Percentiles rank a stretch among this genome's conserved stretches.
Evolutionary conservation across 495 filamentous ascomycete species (phyloP).

Genomic region (Aeminium ludgeri): DNA sequence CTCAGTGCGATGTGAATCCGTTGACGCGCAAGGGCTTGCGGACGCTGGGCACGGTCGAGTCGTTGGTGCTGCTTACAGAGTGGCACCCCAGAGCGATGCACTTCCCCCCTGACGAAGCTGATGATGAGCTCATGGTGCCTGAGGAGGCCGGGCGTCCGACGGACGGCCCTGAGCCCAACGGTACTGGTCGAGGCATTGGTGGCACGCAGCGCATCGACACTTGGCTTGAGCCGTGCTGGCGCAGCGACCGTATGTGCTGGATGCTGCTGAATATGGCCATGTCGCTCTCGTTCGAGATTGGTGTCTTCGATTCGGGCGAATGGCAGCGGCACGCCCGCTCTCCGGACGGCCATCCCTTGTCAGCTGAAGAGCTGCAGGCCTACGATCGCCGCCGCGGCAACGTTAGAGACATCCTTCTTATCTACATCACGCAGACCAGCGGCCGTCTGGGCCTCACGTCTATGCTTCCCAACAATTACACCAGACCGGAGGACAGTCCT

Average conservation of each 20-base stretch:
- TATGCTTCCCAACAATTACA: constrained; percentile 51
- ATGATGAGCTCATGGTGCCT: constrained; percentile 38
- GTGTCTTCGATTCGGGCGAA: constrained; percentile 77
- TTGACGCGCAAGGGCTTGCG: constrained; percentile 52
- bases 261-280: constrained; percentile 87
- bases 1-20: constrained; percentile 22
- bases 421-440: constrained; percentile 80
- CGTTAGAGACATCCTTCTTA: constrained; percentile 67
- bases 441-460: constrained; percentile 86
- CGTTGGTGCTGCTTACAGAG: constrained; percentile 79
- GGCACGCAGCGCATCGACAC: constrained; percentile 70
- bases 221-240: constrained; percentile 92
- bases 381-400: constrained; percentile 65
- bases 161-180: constrained; percentile 7
- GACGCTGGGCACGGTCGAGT: constrained; percentile 85
- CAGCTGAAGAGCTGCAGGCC: constrained; percentile 39
- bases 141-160: constrained; percentile 13
- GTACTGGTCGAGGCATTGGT: constrained; percentile 28
- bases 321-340: constrained; percentile 40
- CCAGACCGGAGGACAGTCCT: constrained; percentile 14
- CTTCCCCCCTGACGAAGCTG: constrained; percentile 78
- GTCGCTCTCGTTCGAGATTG: constrained; percentile 79
- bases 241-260: constrained; percentile 96
- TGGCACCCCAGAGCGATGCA: constrained; percentile 94
- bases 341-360: constrained; percentile 18